These are phyloP conservation scores for Sorghum bicolor DNA, from an alignment of 176 grass and related monocot genomes.

Conservation along the genomic window Sorghum_bicolor_NCBIv3 NC_012878.2:71501-72000, in stretches of 20 bases:
- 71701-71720: not conserved
- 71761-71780: conserved; percentile 80
- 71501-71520: conserved; percentile 22
- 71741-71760: conserved; percentile 58
- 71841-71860: conserved; percentile 65
- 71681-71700: not conserved
- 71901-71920: conserved; percentile 71
- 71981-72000: not conserved
- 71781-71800: conserved; percentile 65
- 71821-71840: conserved; percentile 31
- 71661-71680: conserved; percentile 2
- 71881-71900: conserved; percentile 69
- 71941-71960: not conserved
- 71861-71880: conserved; percentile 60
- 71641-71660: conserved; percentile 69
- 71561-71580: conserved; percentile 9
- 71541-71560: conserved; percentile 17
- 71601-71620: conserved; percentile 59
- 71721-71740: not conserved
- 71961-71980: not conserved
- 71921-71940: conserved; percentile 77
- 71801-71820: conserved; percentile 47
- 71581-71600: conserved; percentile 67
- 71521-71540: conserved; percentile 11
- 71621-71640: conserved; percentile 76